Base-by-base conservation (phyloP, 164 flowering plant species). In the Annona squamosa region DNA sequence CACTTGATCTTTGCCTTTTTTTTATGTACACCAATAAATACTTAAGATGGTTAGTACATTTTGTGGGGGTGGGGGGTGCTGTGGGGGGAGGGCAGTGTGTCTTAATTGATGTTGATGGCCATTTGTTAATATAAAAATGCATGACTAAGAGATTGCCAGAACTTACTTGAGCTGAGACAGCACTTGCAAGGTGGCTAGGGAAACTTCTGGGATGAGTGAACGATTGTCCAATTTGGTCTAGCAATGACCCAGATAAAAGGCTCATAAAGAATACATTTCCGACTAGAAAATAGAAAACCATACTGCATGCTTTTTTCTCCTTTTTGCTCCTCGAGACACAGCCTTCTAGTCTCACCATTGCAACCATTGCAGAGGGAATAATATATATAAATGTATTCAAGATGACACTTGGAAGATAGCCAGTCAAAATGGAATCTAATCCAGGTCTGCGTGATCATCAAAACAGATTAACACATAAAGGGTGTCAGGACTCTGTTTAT, bases 251-350 rank as follows among this genome's bases (percentile, higher is more conserved):
- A 12, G 97, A 91, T 77, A 94, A 77, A 83, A 94, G 71, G 81
- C 93, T 91, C 82, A 90, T 75, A 79, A 94, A 90, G 86, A 91
- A 91, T 0, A 91, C 90, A 84, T 94, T 94, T 76, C 91, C 98
- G 75, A 94, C 85, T 10, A 94, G 85, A 77, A 94, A 94, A 81
- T 91, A 91, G 86, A 87, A 94, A 70, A 94, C 91, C 96, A 91
- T 94, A 81, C 85, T 87, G 84, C 96, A 90, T 43, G 92, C 86
- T 78, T 87, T 94, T 67, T 86, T 86, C 80, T 94, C 97, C 72
- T 77, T 86, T 79, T 81, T 85, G 82, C 97, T 91, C 80, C 79
- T 85, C 61, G 96, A 89, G 72, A 84, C 69, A 68, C 80, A 87
- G 68, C 97, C 96, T 17, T 87, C 89, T 65, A 84, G 68, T 65